phyloP scores from a whole-genome alignment of 768 basidiomycete genomes.

The Neoboletus magnificus region DNA sequence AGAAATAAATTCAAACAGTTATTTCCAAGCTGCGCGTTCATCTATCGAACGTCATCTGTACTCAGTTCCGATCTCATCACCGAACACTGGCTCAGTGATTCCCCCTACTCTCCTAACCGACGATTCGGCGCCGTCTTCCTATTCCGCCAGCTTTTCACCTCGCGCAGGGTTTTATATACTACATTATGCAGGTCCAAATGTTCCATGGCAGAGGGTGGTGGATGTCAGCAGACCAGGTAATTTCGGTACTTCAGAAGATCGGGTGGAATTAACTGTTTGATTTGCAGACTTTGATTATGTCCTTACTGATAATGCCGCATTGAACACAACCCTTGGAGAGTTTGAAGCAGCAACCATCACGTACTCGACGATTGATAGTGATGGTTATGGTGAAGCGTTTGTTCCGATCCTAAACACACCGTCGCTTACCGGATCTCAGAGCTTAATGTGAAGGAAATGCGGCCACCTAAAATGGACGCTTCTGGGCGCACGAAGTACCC shows the following conservation, averaged over 20 bases:
- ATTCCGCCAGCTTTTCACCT: slow-evolving; percentile 77
- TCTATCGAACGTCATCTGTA: slow-evolving; percentile 84
- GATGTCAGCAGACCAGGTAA: slow-evolving; percentile 47
- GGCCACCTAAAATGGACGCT: slow-evolving; percentile 90
- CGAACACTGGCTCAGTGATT: slow-evolving; percentile 29
- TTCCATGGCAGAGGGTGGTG: slow-evolving; percentile 85
- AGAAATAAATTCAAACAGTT: slow-evolving; percentile 45
- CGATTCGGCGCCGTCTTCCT: slow-evolving; percentile 48
- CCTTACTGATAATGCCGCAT: slow-evolving; percentile 65
- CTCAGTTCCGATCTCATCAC: slow-evolving; percentile 66
- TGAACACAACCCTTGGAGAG: slow-evolving; percentile 59
- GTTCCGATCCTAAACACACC: slow-evolving; percentile 13
- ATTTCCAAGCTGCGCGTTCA: slow-evolving; percentile 84
- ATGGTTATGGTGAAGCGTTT: slow-evolving; percentile 64
- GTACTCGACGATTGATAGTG: slow-evolving; percentile 70
- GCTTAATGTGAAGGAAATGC: slow-evolving; percentile 86
- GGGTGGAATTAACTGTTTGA: neutral
- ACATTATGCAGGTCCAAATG: slow-evolving; percentile 72
- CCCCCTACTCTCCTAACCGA: slow-evolving; percentile 55
- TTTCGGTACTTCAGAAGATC: slow-evolving; percentile 16
- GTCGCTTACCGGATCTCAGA: slow-evolving; percentile 45
- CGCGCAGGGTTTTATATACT: slow-evolving; percentile 81
- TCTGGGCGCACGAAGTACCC: slow-evolving; percentile 96
- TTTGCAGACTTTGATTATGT: slow-evolving; percentile 56
- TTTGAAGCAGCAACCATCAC: slow-evolving; percentile 72